phyloP scores from a whole-genome alignment of 768 basidiomycete genomes.

The Boletellus ananas region DNA sequence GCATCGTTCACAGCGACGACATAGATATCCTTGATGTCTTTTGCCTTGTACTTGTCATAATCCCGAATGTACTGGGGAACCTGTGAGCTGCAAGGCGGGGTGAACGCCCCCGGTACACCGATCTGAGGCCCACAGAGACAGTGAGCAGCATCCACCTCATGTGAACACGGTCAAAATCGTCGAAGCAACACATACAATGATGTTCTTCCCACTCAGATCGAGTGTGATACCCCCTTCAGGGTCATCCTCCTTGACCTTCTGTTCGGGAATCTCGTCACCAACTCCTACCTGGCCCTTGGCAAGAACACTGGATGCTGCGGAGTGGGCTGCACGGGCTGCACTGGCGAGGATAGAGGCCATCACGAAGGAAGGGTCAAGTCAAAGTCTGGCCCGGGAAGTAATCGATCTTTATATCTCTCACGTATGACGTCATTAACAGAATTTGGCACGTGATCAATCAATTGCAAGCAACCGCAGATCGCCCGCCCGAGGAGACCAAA shows the following conservation, averaged over 20 bases:
- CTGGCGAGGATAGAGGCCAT: slow-evolving; percentile 49
- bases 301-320: slow-evolving; percentile 48
- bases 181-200: slow-evolving; percentile 46
- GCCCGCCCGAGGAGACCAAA: no score
- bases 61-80: slow-evolving; percentile 60
- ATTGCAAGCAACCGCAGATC: not conserved
- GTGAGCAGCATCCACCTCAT: not conserved
- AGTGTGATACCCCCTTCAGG: slow-evolving; percentile 42
- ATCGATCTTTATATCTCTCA: not conserved
- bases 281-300: slow-evolving; percentile 40
- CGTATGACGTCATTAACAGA: not conserved
- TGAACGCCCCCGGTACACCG: slow-evolving; percentile 76
- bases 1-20: slow-evolving; percentile 78
- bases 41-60: slow-evolving; percentile 69
- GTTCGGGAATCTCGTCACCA: slow-evolving; percentile 43
- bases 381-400: not conserved
- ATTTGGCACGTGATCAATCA: not conserved
- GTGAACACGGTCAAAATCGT: not conserved
- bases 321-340: slow-evolving; percentile 52
- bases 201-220: slow-evolving; percentile 53
- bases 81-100: slow-evolving; percentile 65
- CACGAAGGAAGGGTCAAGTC: slow-evolving; percentile 1
- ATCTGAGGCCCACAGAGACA: slow-evolving; percentile 38
- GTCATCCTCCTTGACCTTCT: slow-evolving; percentile 56
- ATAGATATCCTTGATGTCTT: slow-evolving; percentile 69